These are phyloP conservation scores for Hibiscus tridactylites DNA, from an alignment of 345 rosid species.

Conservation along the genomic window DNA sequence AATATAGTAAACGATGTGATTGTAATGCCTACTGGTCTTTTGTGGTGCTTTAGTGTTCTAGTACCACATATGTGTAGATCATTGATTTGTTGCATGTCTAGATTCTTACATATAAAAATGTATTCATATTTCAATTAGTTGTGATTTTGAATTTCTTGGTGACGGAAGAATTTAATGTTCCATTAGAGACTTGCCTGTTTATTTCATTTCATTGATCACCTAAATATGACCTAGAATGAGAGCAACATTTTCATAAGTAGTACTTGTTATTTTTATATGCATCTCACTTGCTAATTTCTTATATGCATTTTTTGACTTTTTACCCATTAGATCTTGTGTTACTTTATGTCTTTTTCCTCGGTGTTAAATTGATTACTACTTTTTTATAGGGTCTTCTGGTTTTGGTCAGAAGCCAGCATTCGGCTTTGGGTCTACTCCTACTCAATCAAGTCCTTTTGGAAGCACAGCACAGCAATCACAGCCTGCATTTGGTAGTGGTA, in stretches of 20 bases:
- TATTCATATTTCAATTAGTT: no score
- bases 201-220: no score
- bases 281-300: neutral
- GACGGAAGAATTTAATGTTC: constrained; percentile 3
- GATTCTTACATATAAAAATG: neutral
- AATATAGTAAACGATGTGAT: neutral
- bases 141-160: no score
- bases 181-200: neutral
- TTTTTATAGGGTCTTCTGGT: constrained; percentile 42
- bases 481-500: constrained; percentile 55
- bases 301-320: neutral
- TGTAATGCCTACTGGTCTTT: constrained; percentile 1
- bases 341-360: neutral
- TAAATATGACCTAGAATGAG: neutral
- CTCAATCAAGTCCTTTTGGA: constrained; percentile 62
- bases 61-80: neutral
- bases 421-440: constrained; percentile 61
- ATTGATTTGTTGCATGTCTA: neutral
- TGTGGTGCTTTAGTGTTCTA: neutral
- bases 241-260: neutral
- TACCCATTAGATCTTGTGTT: neutral
- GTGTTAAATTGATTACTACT: neutral
- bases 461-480: constrained; percentile 60
- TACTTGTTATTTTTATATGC: neutral
- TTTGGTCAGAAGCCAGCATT: constrained; percentile 79